Evolutionary conservation across 2,329 filamentous ascomycete genomes (phyloP), one percentile per base, ranked within the genome.

Genomic region (Fusarium brevicatenulatum): DNA sequence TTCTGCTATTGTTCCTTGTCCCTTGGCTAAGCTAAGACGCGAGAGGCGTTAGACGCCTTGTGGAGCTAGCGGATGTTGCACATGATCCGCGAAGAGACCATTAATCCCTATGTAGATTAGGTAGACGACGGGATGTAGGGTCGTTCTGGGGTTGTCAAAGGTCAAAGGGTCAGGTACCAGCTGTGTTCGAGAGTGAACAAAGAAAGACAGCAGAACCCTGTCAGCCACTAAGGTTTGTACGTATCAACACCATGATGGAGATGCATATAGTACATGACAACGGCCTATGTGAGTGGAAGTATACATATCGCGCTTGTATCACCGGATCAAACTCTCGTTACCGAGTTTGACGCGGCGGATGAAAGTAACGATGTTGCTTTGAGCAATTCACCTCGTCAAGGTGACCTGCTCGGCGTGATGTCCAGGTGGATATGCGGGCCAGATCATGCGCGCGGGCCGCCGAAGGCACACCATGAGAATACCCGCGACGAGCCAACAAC

Each of bases 21-120:
- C 52, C 63, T 70, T 75, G 54, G 63, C 71, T 43, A 65, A 49
- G 56, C 74, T 69, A 76, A 73, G 69, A 63, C 66, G 68, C 61
- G 60, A 75, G 71, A 77, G 74, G 75, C 76, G 77, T 79, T 76
- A 78, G 72, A 79, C 76, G 77, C 76, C 77, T 65, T 68, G 77
- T 78, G 77, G 77, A 76, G 71, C 71, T 70, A 72, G 66, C 73
- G 71, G 75, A 78, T 78, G 77, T 78, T 79, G 74, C 77, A 78
- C 77, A 79, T 79, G 76, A 79, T 78, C 67, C 69, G 74, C 68
- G 72, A 77, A 52, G 55, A 66, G 68, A 57, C 69, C 42, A 63
- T 79, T 78, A 76, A 73, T 46, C 75, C 72, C 40, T 66, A 73
- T 78, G 74, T 56, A 66, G 75, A 66, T 73, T 77, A 76, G 76